phyloP scores from a whole-genome alignment of 805 yeast genomes.

The Wickerhamiella sergipiensis region DNA sequence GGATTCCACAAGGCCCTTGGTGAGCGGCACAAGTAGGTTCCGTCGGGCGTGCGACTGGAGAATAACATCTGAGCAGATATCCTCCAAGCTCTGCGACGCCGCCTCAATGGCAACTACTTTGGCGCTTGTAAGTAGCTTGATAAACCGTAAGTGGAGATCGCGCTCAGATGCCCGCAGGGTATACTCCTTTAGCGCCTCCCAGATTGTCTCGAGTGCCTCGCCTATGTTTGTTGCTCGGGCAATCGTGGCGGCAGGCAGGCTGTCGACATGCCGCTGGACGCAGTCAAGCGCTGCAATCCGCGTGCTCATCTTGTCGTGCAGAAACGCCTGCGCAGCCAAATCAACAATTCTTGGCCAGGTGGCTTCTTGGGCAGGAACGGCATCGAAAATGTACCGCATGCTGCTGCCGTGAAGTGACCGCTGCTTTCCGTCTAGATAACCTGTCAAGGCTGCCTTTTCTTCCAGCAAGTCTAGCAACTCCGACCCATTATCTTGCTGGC shows the following conservation, averaged over 20 bases:
- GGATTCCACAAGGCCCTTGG: conserved; percentile 26
- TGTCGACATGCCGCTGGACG: conserved; percentile 4
- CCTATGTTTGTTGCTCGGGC: conserved; percentile 22
- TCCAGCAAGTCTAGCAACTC: background rate
- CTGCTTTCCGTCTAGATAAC: background rate
- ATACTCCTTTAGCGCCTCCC: conserved; percentile 45
- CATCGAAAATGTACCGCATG: conserved; percentile 5
- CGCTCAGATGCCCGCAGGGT: conserved; percentile 55
- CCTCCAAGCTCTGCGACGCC: conserved; percentile 21
- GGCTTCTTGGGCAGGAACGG: conserved; percentile 1
- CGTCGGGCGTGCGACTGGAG: conserved; percentile 41
- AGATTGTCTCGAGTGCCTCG: conserved; percentile 25
- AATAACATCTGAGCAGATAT: conserved; percentile 18
- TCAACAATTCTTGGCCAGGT: conserved; percentile 3
- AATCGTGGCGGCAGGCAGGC: conserved; percentile 12
- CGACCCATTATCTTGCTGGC: background rate
- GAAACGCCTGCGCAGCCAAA: conserved; percentile 6
- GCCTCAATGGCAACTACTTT: conserved; percentile 24
- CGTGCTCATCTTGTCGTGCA: conserved; percentile 2
- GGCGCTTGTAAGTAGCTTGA: conserved; percentile 33
- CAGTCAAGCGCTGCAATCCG: conserved; percentile 7
- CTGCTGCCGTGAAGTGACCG: background rate
- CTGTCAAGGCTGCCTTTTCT: background rate
- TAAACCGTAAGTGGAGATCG: conserved; percentile 43
- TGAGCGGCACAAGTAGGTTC: conserved; percentile 48